Evolutionary conservation across 192 early-diverging fungal genomes (phyloP).

Genomic region (Neocallimastix lanati): DNA sequence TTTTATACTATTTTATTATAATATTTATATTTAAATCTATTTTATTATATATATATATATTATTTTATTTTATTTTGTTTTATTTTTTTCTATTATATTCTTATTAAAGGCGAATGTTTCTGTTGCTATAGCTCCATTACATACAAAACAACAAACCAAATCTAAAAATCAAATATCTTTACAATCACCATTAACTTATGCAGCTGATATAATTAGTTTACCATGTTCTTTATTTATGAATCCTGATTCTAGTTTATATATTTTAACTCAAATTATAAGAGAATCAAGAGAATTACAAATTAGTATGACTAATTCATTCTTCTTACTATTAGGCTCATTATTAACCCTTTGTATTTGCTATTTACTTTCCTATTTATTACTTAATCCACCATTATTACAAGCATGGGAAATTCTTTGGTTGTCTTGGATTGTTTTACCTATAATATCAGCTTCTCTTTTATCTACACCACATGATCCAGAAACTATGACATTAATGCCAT

Average conservation of each 20-base stretch:
- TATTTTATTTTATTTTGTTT: too few relatives aligned
- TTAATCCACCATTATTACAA: conserved; percentile 62
- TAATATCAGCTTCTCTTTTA: conserved; percentile 57
- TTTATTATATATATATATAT: too few relatives aligned
- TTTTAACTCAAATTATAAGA: conserved; percentile 78
- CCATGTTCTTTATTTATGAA: conserved; percentile 85
- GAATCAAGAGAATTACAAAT: conserved; percentile 54
- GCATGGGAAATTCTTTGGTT: conserved; percentile 84
- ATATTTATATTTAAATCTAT: too few relatives aligned
- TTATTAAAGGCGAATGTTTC: conserved; percentile 67
- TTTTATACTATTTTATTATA: too few relatives aligned
- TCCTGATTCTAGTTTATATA: conserved; percentile 88
- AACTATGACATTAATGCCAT: conserved; percentile 81
- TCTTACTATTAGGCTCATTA: conserved; percentile 51
- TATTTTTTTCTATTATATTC: too few relatives aligned
- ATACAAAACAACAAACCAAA: conserved; percentile 19
- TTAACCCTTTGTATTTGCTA: conserved; percentile 45
- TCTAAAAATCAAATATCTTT: conserved; percentile 5
- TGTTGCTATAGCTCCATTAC: conserved; percentile 64
- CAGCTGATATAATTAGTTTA: conserved; percentile 62
- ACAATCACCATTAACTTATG: conserved; percentile 54
- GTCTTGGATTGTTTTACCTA: conserved; percentile 66
- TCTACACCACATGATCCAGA: conserved; percentile 75
- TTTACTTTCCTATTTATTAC: conserved; percentile 46
- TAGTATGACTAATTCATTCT: conserved; percentile 23